Percentiles rank a stretch among this genome's conserved stretches.
Evolutionary conservation across 73 alveolate species (phyloP).

Genomic region (Paramecium pentaurelia): DNA sequence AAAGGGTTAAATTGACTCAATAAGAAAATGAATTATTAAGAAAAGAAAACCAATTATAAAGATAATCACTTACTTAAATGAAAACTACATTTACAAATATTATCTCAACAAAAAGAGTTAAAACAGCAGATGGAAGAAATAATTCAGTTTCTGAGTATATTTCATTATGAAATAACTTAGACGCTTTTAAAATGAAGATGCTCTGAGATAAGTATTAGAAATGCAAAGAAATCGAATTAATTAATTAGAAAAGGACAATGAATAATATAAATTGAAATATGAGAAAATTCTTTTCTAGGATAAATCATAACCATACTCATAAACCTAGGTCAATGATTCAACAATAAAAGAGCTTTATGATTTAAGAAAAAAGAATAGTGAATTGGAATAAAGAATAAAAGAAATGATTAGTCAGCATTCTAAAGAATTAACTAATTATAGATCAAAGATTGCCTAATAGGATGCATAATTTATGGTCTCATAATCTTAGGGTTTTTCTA

Average conservation of each 20-base stretch:
- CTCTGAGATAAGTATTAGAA: not conserved
- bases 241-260: not conserved
- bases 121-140: constrained; percentile 10
- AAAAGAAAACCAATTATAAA: not conserved
- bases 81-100: not conserved
- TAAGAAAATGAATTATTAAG: constrained; percentile 1
- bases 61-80: not conserved
- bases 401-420: not conserved
- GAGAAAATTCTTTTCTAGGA: not conserved
- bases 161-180: not conserved
- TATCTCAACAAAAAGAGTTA: not conserved
- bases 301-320: not conserved
- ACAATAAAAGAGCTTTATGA: constrained; percentile 8
- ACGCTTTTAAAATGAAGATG: constrained; percentile 42
- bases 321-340: not conserved
- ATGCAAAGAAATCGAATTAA: not conserved
- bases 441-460: not conserved
- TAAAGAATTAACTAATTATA: not conserved
- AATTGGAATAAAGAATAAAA: not conserved
- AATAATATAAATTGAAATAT: not conserved
- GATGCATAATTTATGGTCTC: not conserved
- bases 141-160: constrained; percentile 11
- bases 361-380: not conserved
- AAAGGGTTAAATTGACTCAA: not conserved
- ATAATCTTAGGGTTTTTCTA: not conserved